Evolutionary conservation across 768 basidiomycete genomes (phyloP).

Genomic region (Lactarius sanguifluus): DNA sequence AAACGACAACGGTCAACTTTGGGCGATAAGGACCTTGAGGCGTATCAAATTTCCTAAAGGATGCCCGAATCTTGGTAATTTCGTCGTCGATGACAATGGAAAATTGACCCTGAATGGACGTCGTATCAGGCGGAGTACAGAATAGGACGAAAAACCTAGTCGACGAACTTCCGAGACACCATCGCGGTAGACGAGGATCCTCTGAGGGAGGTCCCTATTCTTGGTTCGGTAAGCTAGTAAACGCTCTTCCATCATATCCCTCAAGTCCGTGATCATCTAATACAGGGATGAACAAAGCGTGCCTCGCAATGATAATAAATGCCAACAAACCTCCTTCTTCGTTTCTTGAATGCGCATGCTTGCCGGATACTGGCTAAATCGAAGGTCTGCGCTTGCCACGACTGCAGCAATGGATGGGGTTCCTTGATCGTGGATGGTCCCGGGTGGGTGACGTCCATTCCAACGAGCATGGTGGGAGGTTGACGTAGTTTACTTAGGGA

Average conservation of each 20-base stretch:
- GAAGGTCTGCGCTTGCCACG: slow-evolving; percentile 47
- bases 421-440: slow-evolving; percentile 63
- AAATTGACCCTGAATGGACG: slow-evolving; percentile 47
- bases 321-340: slow-evolving; percentile 64
- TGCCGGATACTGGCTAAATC: slow-evolving; percentile 51
- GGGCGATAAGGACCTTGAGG: slow-evolving; percentile 43
- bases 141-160: background rate
- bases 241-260: slow-evolving; percentile 50
- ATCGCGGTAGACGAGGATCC: slow-evolving; percentile 61
- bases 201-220: slow-evolving; percentile 43
- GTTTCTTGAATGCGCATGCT: slow-evolving; percentile 51
- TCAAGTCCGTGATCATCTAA: slow-evolving; percentile 51
- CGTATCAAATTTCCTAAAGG: slow-evolving; percentile 43
- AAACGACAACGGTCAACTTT: slow-evolving; percentile 52
- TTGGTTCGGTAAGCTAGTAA: slow-evolving; percentile 41
- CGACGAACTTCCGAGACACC: slow-evolving; percentile 72
- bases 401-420: slow-evolving; percentile 57
- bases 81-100: slow-evolving; percentile 45
- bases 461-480: slow-evolving; percentile 52
- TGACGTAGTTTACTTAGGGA: slow-evolving; percentile 41
- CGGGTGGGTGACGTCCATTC: slow-evolving; percentile 75
- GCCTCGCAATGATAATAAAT: background rate
- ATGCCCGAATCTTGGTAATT: slow-evolving; percentile 43
- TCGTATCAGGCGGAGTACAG: background rate
- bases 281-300: background rate